Base-by-base conservation (phyloP, 208 protist species). In the Leishmania tropica region DNA sequence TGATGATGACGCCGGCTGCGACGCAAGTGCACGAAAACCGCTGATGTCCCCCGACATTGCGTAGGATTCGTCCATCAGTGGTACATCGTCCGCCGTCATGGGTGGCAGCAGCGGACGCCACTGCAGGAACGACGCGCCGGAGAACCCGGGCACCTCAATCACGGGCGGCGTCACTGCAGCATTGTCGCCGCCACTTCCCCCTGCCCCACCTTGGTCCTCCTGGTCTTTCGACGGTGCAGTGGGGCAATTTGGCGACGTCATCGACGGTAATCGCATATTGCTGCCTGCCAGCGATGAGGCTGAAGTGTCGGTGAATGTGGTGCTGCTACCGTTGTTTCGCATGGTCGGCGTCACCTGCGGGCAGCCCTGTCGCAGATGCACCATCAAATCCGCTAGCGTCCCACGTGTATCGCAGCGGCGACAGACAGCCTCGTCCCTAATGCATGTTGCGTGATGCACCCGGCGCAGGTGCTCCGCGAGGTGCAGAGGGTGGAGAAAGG, bases 391-490 rank as follows among this genome's bases (percentile, higher is more conserved):
- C 71, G 45, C 40, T 15, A 96, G 80, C 0, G 87, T 85, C 10
- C 81, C 83, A 21, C 67, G 56, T 6, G 83, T 35, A 7, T 84
- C 72, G 54, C 93, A 96, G 53, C 80, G 84, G n/a, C 79, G 79
- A 80, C 92, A 96, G 35, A 68, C 48, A 15, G 87, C 91, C 28
- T 42, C 48, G 31, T 93, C 81, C 17, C 64, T 24, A 31, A 96
- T 89, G 75, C 62, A 83, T 0, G 37, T 68, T 6, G 89, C 88
- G 70, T 85, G 47, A 79, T 96, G 93, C 3, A 90, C 87, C 15
- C 78, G 42, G 58, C 83, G 83, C 37, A 96, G 72, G 83, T 96
- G 93, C 37, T 89, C 76, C 17, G 90, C 93, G 53, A 96, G 79
- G 56, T 92, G 78, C 17, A 94, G 78, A 21, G 86, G 79, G 42